Conservation (phyloP, 495 filamentous ascomycete species). For the Haplographium delicatum region DNA sequence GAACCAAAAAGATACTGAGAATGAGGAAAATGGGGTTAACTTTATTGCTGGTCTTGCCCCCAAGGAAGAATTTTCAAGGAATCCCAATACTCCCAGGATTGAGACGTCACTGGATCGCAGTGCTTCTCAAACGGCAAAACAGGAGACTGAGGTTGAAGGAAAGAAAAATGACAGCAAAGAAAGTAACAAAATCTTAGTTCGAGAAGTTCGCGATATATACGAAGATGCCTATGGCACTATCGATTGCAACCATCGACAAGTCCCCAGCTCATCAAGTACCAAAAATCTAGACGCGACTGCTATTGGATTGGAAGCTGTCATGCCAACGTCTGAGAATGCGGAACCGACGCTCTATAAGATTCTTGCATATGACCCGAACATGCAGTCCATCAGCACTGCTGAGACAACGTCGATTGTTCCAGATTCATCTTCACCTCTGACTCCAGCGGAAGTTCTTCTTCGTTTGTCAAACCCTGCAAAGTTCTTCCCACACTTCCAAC, state of each 20-base stretch:
- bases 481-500: slow-evolving; percentile 64
- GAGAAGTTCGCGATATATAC: slow-evolving; percentile 39
- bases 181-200: slow-evolving; percentile 30
- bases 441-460: slow-evolving; percentile 57
- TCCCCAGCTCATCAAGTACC: neutral
- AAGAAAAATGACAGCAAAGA: slow-evolving; percentile 17
- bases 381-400: slow-evolving; percentile 51
- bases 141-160: neutral
- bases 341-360: slow-evolving; percentile 58
- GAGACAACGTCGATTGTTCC: slow-evolving; percentile 56
- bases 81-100: slow-evolving; percentile 23
- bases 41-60: slow-evolving; percentile 19
- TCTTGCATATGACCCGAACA: slow-evolving; percentile 66
- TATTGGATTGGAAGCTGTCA: no score
- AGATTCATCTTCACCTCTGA: slow-evolving; percentile 37
- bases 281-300: neutral
- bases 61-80: slow-evolving; percentile 12
- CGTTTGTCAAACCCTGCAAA: slow-evolving; percentile 64
- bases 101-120: slow-evolving; percentile 33
- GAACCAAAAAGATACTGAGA: slow-evolving; percentile 25
- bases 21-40: slow-evolving; percentile 25
- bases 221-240: slow-evolving; percentile 42
- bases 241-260: slow-evolving; percentile 25
- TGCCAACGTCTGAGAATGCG: neutral
- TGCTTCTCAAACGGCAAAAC: neutral